phyloP scores from a whole-genome alignment of 495 filamentous ascomycete species.

The Penicillium bialowiezense region DNA sequence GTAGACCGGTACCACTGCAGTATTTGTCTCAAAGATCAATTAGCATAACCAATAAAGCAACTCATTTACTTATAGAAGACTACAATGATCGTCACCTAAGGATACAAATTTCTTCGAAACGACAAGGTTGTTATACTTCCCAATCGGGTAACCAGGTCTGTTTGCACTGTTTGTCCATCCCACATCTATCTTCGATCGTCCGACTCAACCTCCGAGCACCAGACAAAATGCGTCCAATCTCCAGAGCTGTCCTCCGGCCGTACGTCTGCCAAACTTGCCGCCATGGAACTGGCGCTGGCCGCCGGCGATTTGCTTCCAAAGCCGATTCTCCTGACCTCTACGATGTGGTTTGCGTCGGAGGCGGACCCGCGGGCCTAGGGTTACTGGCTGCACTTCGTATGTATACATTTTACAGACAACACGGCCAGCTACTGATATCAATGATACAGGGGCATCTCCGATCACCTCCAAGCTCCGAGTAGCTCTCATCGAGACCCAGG shows the following conservation, averaged over 20 bases:
- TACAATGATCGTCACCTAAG: too few species aligned
- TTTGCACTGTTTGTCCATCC: slow-evolving; percentile 10
- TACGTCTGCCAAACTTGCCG: slow-evolving; percentile 45
- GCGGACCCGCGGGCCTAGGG: slow-evolving; percentile 91
- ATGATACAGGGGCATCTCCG: slow-evolving; percentile 56
- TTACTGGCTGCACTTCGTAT: slow-evolving; percentile 82
- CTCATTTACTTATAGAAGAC: too few species aligned
- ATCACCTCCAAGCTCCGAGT: slow-evolving; percentile 74
- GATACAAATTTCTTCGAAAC: too few species aligned
- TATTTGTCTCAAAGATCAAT: too few species aligned
- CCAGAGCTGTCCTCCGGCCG: slow-evolving; percentile 31
- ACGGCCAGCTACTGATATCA: background rate
- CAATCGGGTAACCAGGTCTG: background rate
- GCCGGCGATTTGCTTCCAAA: slow-evolving; percentile 31
- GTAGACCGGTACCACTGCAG: too few species aligned
- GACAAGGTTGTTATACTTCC: too few species aligned
- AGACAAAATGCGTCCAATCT: slow-evolving; percentile 37
- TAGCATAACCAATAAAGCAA: too few species aligned
- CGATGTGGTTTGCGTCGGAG: slow-evolving; percentile 94
- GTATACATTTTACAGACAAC: slow-evolving; percentile 17
- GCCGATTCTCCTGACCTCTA: slow-evolving; percentile 55
- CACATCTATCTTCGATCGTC: slow-evolving; percentile 12
- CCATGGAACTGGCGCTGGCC: slow-evolving; percentile 22
- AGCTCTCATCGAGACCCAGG: slow-evolving; percentile 87
- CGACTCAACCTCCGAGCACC: slow-evolving; percentile 11